A percentile compares a stretch with the other conserved stretches of the same genome.
Evolutionary conservation across 1,284 basidiomycete species (phyloP).

Genomic region (Ganoderma boninense): DNA sequence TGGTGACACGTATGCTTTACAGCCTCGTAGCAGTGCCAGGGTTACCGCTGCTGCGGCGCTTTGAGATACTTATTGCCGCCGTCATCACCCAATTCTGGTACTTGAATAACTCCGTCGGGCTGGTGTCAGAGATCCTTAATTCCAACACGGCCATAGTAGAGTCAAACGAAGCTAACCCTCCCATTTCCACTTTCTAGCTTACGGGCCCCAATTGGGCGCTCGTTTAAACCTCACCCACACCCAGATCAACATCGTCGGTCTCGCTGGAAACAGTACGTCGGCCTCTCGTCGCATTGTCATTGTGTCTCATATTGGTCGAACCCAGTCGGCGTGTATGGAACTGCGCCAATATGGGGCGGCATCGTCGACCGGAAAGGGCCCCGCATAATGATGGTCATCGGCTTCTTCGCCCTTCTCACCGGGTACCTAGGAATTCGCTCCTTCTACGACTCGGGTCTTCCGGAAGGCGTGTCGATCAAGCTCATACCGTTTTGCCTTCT

Average conservation of each 20-base stretch:
- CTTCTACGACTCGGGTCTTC: slow-evolving; percentile 64
- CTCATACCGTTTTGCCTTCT: slow-evolving; percentile 48
- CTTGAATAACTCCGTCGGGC: not conserved
- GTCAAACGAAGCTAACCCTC: not conserved
- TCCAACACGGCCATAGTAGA: too few relatives aligned
- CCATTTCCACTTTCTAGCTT: slow-evolving; percentile 65
- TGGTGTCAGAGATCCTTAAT: not conserved
- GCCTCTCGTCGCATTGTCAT: too few relatives aligned
- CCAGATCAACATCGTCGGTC: slow-evolving; percentile 76
- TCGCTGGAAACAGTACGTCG: too few relatives aligned
- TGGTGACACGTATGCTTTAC: slow-evolving; percentile 3
- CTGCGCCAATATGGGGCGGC: slow-evolving; percentile 74
- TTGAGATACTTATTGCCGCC: not conserved
- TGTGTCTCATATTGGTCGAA: too few relatives aligned
- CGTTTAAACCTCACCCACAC: slow-evolving; percentile 79
- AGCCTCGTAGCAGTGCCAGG: slow-evolving; percentile 1
- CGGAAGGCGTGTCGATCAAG: slow-evolving; percentile 36
- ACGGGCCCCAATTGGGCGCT: slow-evolving; percentile 82
- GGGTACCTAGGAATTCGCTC: slow-evolving; percentile 75
- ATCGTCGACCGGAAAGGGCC: slow-evolving; percentile 74
- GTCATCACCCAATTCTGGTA: not conserved
- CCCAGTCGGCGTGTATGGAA: slow-evolving; percentile 66
- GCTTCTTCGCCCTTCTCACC: slow-evolving; percentile 59
- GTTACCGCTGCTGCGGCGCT: not conserved
- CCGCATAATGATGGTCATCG: slow-evolving; percentile 54